Base-by-base conservation (phyloP, 2,329 filamentous ascomycete species). In the Fusarium succisae region DNA sequence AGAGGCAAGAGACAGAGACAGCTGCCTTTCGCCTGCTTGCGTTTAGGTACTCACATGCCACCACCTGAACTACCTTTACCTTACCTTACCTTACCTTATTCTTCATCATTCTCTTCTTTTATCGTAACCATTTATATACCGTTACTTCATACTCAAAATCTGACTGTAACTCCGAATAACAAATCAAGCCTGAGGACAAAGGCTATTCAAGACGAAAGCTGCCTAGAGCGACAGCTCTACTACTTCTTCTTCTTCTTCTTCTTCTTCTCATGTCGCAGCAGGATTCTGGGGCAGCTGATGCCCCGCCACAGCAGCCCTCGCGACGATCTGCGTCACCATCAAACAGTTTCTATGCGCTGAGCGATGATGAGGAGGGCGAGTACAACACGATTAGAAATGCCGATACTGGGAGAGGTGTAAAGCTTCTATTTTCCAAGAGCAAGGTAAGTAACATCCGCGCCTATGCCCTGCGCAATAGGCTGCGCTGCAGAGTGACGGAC, bases 371-470 rank as follows among this genome's bases (percentile, higher is more conserved):
- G 73, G 96, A 98, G 83, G 93, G 93, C 76, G 96, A 94, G 50
- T 99, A 99, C 85, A 94, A 97, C 81, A 98, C 95, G 24, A 94
- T 99, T 79, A 93, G 94, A 9, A 94, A 97, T 80, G 90, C 91
- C 8, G 90, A 89, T 75, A 91, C 91, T 6, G 93, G 93, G 1
- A 90, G 90, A 74, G 96, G 96, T 4, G 96, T 99, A 51, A 99
- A 98, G 84, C 87, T 99, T 38, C 87, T 99, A 20, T 98, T 93
- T 79, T 96, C 95, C 26, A 99, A 99, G 86, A 98, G 95, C 92
- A 99, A 98, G 88, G 93, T 94, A 78, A 53, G 86, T 79, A 54
- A 11, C n/a, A 18, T 45, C 15, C 10, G 53, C 50, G 13, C 48
- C 35, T 35, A n/a, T 22, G 43, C 39, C 60, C 54, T 37, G 15